Evolutionary conservation across 805 yeast species (phyloP), one percentile per base, ranked within the genome.

Genomic region (Wickerhamiella shivajii): DNA sequence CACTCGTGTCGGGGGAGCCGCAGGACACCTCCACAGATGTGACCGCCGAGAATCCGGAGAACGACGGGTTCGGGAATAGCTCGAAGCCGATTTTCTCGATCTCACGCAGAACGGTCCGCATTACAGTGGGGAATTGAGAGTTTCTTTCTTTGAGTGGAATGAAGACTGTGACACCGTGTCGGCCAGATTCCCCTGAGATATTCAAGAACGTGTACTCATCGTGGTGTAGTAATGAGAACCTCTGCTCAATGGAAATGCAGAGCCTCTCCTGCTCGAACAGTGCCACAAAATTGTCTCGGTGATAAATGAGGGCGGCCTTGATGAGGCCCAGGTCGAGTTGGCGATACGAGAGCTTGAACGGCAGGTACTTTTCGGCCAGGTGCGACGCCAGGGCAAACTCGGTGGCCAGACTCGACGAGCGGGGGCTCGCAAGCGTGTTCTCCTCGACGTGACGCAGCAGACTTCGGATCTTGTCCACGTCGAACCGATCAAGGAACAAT

Each of bases 161-260:
- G 15, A 31, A 31, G 12, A 25, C 25, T 8, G 24, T 24, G n/a
- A 15, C 23, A 13, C 34, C 34, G 18, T 31, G 34, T 6, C 34
- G 29, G 11, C 34, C 29, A 14, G 13, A 20, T 3, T 17, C 8
- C 6, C 16, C 21, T 5, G 34, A 25, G 18, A 31, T 11, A 16
- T 29, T 31, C 14, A 31, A 6, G 19, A 31, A 10, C 11, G 29
- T 21, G 15, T 25, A 11, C 12, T 24, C 14, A 11, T 24, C 34
- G 12, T 19, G 20, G 18, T 31, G 34, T 5, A 31, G 14, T n/a
- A 24, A 18, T 21, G n/a, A n/a, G n/a, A 31, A 29, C 15, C 20
- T 31, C 21, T 22, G 25, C 29, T 15, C 18, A 15, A 25, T 19
- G 34, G 29, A 25, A 14, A 31, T 24, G 20, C 29, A 25, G 11